Conservation (phyloP, 2,329 filamentous ascomycete species). For the Curvularia verruculosa region DNA sequence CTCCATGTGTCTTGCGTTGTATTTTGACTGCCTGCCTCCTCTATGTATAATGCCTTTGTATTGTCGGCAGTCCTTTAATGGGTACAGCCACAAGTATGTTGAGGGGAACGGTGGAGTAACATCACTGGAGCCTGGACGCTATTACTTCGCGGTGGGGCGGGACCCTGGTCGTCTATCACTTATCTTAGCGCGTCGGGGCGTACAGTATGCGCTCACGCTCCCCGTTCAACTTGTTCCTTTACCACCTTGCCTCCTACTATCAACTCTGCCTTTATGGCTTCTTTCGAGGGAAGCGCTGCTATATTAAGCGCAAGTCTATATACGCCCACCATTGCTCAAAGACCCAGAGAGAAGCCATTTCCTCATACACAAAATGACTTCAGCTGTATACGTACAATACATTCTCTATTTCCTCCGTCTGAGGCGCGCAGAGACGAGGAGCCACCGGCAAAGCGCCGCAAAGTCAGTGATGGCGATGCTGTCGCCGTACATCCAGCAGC, state of each 20-base stretch:
- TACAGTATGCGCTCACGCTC: constrained; percentile 12
- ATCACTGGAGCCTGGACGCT: neutral
- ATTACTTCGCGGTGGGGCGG: constrained; percentile 6
- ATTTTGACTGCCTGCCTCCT: neutral
- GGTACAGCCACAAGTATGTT: neutral
- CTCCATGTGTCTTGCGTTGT: neutral
- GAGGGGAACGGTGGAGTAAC: neutral
- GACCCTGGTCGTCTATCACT: constrained; percentile 11
- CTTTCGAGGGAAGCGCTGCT: constrained; percentile 25
- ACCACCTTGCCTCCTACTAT: neutral
- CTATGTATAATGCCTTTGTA: neutral
- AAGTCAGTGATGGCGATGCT: constrained; percentile 20
- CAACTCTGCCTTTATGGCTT: constrained; percentile 23
- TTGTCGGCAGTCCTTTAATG: neutral
- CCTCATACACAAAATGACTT: constrained; percentile 19
- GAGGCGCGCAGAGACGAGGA: constrained; percentile 11
- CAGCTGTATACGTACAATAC: constrained; percentile 19
- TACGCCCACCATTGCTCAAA: neutral
- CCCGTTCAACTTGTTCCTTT: constrained; percentile 13
- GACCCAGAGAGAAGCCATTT: neutral
- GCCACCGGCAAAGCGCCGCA: constrained; percentile 39
- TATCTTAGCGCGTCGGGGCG: constrained; percentile 29
- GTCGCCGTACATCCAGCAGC: neutral
- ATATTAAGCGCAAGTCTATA: constrained; percentile 15
- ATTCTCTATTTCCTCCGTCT: constrained; percentile 24